Percentiles rank a stretch among this genome's conserved stretches.
Evolutionary conservation across 352 stramenopile genomes (phyloP).

Genomic region (Globisporangium nagaii): DNA sequence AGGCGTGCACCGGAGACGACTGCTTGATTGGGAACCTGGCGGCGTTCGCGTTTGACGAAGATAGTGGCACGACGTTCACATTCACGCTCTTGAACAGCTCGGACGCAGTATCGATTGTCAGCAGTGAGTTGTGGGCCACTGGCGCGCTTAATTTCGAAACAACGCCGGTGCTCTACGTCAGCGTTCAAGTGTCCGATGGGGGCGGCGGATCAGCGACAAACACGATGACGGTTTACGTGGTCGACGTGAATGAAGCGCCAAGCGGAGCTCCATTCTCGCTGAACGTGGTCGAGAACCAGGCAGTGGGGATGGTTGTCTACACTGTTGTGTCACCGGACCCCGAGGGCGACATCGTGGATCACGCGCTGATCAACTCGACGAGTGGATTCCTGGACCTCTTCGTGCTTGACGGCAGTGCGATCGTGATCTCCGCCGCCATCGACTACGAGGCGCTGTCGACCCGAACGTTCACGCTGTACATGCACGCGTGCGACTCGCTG

Average conservation of each 20-base stretch:
- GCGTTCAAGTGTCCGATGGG: constrained; percentile 18
- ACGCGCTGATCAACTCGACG: constrained; percentile 1
- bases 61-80: constrained; percentile 22
- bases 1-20: constrained; percentile 34
- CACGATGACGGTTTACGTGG: constrained; percentile 18
- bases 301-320: constrained; percentile 18
- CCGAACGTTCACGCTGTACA: constrained; percentile 19
- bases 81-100: constrained; percentile 22
- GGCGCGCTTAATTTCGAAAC: neutral
- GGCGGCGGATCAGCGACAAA: constrained; percentile 10
- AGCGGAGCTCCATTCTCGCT: constrained; percentile 16
- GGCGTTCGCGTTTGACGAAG: constrained; percentile 39
- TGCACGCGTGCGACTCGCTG: constrained; percentile 37
- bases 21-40: constrained; percentile 39
- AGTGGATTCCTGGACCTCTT: constrained; percentile 6
- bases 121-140: constrained; percentile 4
- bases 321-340: constrained; percentile 24
- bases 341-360: constrained; percentile 29
- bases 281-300: constrained; percentile 29
- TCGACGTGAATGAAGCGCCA: constrained; percentile 30
- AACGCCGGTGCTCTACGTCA: constrained; percentile 8
- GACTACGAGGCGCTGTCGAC: constrained; percentile 6
- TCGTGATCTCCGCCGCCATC: neutral
- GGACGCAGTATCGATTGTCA: neutral
- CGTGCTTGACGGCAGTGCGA: neutral